Base-by-base conservation (phyloP, 2,329 filamentous ascomycete species). In the Nemania sp. region DNA sequence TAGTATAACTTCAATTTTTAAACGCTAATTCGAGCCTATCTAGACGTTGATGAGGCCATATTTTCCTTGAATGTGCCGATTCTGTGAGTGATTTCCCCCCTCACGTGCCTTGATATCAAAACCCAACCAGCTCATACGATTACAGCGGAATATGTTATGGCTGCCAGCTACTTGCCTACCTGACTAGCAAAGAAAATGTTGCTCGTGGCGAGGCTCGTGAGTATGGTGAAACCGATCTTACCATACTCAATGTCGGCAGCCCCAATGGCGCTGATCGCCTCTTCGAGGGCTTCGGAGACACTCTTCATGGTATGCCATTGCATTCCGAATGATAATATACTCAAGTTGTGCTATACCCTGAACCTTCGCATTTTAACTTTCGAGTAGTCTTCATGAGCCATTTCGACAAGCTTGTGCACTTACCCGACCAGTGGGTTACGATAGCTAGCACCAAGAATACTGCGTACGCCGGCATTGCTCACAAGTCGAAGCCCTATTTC, bases 371-470 rank as follows among this genome's bases (percentile, higher is more conserved):
- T 33, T 36, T 34, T 56, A 42, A 52, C 44, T 17, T 6, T 31
- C 6, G 6, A 77, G 3, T 26, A 59, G 60, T 90, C 12, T 93
- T 83, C 80, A 97, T 97, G 92, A 89, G 83, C 62, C 93, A 97
- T 70, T 86, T 86, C 54, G 91, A 97, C 74, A 96, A 96, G 78
- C 81, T 97, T 9, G 80, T 80, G 33, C 76, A 80, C 50, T 77
- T 96, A 33, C 92, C 92, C 7, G 76, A 86, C 30, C 82, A 79
- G 34, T 96, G 96, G 69, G 74, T 82, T 55, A 84, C 80, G 14
- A 83, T 96, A 64, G 91, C 89, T 45, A 86, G 79, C 4, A 93
- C 91, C 2, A 69, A 77, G 45, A 95, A 94, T 74, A 85, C 89
- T 0, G 83, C 86, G 20, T 96, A 82, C 64, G 92, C 92, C 9